Evolutionary conservation across 306 rosid genomes (phyloP).

Genomic region (Echinosophora koreensis): DNA sequence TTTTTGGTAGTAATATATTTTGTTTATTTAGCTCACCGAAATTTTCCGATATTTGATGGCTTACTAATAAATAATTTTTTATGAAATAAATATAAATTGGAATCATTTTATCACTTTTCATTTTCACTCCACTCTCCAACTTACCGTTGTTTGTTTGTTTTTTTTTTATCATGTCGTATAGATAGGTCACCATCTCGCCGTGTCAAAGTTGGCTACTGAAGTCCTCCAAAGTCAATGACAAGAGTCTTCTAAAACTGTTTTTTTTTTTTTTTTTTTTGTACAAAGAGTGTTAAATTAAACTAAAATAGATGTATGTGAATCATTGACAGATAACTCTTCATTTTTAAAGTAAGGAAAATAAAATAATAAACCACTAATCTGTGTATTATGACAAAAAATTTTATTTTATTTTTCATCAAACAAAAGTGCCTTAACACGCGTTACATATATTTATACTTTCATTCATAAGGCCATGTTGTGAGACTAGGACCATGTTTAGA

Average conservation of each 20-base stretch:
- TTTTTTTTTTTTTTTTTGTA: no score
- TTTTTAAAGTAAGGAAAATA: neutral
- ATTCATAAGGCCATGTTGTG: neutral
- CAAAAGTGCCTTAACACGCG: neutral
- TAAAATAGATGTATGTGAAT: neutral
- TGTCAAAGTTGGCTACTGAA: slow-evolving; percentile 51
- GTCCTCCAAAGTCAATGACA: slow-evolving; percentile 37
- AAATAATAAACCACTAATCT: neutral
- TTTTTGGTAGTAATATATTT: no score
- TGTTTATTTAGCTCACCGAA: no score
- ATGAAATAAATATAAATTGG: no score
- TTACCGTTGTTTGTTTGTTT: no score
- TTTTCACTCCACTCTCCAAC: slow-evolving; percentile 17
- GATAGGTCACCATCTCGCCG: slow-evolving; percentile 30
- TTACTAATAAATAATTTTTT: no score
- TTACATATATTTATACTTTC: neutral
- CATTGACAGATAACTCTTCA: neutral
- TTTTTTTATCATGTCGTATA: no score
- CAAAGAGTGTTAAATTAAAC: neutral
- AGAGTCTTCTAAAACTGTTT: slow-evolving; percentile 9
- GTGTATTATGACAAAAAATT: neutral
- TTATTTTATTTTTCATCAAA: neutral
- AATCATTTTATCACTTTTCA: neutral
- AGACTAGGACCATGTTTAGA: neutral
- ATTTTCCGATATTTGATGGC: no score